A percentile compares a stretch with the other conserved stretches of the same genome.
These are phyloP conservation scores for Papiliotrema fonsecae DNA, from an alignment of 1,284 basidiomycete species.

Conservation along the genomic window DNA sequence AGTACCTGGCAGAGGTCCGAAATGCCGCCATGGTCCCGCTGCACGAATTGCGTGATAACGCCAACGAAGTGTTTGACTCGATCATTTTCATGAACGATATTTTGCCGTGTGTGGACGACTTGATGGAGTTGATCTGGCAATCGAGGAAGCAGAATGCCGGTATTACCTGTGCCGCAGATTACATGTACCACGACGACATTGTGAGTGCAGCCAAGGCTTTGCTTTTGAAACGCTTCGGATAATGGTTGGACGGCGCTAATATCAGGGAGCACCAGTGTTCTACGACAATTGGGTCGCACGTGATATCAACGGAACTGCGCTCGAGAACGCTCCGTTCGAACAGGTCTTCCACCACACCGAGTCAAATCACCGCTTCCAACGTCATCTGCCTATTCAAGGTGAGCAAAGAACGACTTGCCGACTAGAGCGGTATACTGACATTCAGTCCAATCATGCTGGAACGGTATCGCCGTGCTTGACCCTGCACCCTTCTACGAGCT, in stretches of 20 bases:
- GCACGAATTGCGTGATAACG: slow-evolving; percentile 80
- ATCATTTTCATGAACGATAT: slow-evolving; percentile 99
- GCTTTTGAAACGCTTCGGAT: not conserved
- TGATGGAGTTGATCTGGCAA: slow-evolving; percentile 94
- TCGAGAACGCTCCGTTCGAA: slow-evolving; percentile 95
- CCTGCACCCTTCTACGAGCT: slow-evolving; percentile 86
- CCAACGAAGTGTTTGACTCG: slow-evolving; percentile 86
- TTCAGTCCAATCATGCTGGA: slow-evolving; percentile 88
- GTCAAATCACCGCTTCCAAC: slow-evolving; percentile 73
- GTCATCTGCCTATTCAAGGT: slow-evolving; percentile 78
- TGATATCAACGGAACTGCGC: slow-evolving; percentile 92
- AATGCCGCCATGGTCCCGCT: slow-evolving; percentile 90
- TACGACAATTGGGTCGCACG: slow-evolving; percentile 98
- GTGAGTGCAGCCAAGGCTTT: slow-evolving; percentile 51
- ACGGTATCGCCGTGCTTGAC: slow-evolving; percentile 87
- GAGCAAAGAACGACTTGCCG: slow-evolving; percentile 5
- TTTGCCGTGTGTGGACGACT: slow-evolving; percentile 87
- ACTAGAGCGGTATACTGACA: not conserved
- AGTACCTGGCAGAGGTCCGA: slow-evolving; percentile 93
- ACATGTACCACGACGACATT: slow-evolving; percentile 95
- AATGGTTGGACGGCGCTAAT: slow-evolving; percentile 3
- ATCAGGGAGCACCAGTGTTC: slow-evolving; percentile 74
- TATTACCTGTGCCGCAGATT: slow-evolving; percentile 92
- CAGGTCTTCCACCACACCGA: slow-evolving; percentile 76
- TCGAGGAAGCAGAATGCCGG: slow-evolving; percentile 84